Evolutionary conservation across 2,329 filamentous ascomycete species (phyloP).

Genomic region (Penicillium sp.): DNA sequence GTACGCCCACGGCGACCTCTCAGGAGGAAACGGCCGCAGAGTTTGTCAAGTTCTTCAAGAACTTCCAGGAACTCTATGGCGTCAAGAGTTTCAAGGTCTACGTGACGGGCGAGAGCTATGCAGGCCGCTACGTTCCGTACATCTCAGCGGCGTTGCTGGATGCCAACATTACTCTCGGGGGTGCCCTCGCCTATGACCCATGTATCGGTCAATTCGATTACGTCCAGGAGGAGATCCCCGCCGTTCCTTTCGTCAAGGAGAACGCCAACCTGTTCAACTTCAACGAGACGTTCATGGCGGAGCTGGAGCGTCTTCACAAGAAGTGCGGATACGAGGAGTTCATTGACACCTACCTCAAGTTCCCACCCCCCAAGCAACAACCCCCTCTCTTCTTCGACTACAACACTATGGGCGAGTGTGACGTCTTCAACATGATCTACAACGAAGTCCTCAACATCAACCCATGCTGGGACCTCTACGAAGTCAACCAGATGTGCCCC

Average conservation of each 20-base stretch:
- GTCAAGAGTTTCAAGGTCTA: constrained; percentile 66
- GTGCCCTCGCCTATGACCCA: constrained; percentile 68
- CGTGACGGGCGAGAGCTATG: constrained; percentile 68
- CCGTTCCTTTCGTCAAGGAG: constrained; percentile 39
- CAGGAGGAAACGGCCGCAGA: constrained; percentile 64
- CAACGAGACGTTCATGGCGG: constrained; percentile 38
- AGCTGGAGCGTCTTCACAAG: constrained; percentile 38
- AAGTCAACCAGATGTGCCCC: constrained; percentile 67
- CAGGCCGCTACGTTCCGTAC: constrained; percentile 65
- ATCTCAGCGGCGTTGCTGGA: constrained; percentile 70
- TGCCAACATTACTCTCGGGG: constrained; percentile 61
- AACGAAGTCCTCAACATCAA: constrained; percentile 54
- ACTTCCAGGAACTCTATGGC: constrained; percentile 65
- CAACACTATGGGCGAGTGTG: constrained; percentile 46
- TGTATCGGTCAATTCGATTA: constrained; percentile 42
- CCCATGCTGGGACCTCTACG: constrained; percentile 75
- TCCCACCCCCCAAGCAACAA: constrained; percentile 35
- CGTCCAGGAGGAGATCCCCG: constrained; percentile 30
- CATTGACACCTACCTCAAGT: constrained; percentile 52
- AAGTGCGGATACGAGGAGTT: constrained; percentile 44
- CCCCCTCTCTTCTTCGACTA: constrained; percentile 54
- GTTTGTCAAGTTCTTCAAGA: constrained; percentile 73
- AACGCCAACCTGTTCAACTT: constrained; percentile 43
- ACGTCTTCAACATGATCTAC: constrained; percentile 52
- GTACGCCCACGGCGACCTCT: constrained; percentile 57